Conservation (phyloP, 192 early-diverging fungal species). For the Coemansia sp. region DNA sequence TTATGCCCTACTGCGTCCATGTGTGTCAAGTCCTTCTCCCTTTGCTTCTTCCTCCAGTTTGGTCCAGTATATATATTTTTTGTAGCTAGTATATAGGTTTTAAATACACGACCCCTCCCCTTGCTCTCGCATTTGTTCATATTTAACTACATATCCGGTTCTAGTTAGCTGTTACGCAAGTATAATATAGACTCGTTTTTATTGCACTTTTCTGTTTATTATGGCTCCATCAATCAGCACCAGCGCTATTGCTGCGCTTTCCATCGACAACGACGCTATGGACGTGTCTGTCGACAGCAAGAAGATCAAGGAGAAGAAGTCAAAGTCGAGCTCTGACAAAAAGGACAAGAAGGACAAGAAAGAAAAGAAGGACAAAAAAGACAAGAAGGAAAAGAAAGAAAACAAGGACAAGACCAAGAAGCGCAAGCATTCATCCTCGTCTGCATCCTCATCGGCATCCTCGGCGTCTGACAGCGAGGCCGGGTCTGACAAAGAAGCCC, state of each 20-base stretch:
- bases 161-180: background rate
- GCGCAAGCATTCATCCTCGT: slow-evolving; percentile 43
- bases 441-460: slow-evolving; percentile 9
- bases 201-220: background rate
- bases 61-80: slow-evolving; percentile 8
- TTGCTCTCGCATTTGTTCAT: background rate
- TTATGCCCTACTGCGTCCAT: background rate
- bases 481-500: slow-evolving; percentile 27
- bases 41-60: background rate
- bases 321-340: slow-evolving; percentile 27
- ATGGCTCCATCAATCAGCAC: slow-evolving; percentile 46
- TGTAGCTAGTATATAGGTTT: background rate
- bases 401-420: slow-evolving; percentile 44
- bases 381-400: slow-evolving; percentile 55
- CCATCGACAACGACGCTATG: slow-evolving; percentile 4
- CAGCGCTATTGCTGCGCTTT: slow-evolving; percentile 20
- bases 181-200: background rate
- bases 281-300: slow-evolving; percentile 12
- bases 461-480: slow-evolving; percentile 29
- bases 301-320: slow-evolving; percentile 25
- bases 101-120: background rate
- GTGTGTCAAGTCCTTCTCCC: background rate
- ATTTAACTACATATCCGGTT: background rate
- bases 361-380: slow-evolving; percentile 40
- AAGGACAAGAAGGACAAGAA: slow-evolving; percentile 58